A percentile compares a stretch with the other conserved stretches of the same genome.
Conservation (phyloP, 805 yeast genomes). For the Kluyveromyces starmeri region DNA sequence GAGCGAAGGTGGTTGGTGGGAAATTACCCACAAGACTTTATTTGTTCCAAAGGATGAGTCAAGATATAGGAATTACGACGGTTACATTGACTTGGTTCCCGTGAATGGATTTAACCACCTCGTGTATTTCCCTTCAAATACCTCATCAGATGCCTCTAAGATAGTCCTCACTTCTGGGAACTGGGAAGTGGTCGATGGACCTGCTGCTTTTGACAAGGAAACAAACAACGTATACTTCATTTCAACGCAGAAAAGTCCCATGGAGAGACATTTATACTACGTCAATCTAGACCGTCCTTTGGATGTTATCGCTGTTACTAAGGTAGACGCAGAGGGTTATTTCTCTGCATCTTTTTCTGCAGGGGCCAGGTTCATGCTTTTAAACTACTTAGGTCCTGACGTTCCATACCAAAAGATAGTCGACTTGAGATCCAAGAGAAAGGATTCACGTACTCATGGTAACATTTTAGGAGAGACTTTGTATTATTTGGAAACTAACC, state of each 20-base stretch:
- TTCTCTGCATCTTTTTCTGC: slow-evolving; percentile 67
- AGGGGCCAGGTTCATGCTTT: slow-evolving; percentile 62
- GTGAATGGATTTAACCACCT: slow-evolving; percentile 61
- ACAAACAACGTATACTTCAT: slow-evolving; percentile 47
- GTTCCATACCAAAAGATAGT: slow-evolving; percentile 73
- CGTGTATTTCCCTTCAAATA: slow-evolving; percentile 74
- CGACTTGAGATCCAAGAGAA: slow-evolving; percentile 36
- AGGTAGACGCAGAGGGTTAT: slow-evolving; percentile 50
- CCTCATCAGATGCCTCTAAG: slow-evolving; percentile 39
- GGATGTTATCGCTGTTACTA: slow-evolving; percentile 37
- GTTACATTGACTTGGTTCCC: slow-evolving; percentile 74
- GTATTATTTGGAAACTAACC: slow-evolving; percentile 32
- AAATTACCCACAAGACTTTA: slow-evolving; percentile 55
- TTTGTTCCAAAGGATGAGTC: slow-evolving; percentile 44
- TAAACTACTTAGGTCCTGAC: slow-evolving; percentile 70
- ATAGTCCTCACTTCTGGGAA: slow-evolving; percentile 58
- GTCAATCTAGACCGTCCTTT: slow-evolving; percentile 44
- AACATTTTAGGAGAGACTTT: slow-evolving; percentile 24
- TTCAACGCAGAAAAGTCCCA: slow-evolving; percentile 69
- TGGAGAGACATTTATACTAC: slow-evolving; percentile 76
- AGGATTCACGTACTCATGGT: slow-evolving; percentile 13
- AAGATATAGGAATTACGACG: slow-evolving; percentile 41
- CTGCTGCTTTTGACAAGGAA: slow-evolving; percentile 49
- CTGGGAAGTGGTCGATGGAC: slow-evolving; percentile 86
- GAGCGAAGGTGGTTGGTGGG: slow-evolving; percentile 64